Evolutionary conservation across 208 protist species (phyloP), one percentile per base, ranked within the genome.

Genomic region (Trypanosoma mega): DNA sequence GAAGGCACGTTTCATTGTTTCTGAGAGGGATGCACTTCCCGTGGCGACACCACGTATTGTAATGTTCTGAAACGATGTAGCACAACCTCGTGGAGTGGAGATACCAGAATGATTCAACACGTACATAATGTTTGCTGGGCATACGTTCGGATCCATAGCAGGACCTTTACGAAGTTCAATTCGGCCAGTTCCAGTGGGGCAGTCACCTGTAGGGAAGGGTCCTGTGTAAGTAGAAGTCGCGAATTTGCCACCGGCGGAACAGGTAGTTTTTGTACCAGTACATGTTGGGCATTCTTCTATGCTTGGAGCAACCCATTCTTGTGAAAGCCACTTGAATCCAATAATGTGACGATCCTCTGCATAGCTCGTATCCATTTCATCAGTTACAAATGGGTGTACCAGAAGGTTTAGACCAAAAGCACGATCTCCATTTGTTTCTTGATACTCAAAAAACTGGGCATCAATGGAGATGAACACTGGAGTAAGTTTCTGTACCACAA

Each of bases 341-440:
- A 68, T 56, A 7, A 90, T 76, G 63, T 89, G 86, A 46, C 80
- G 78, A 62, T 93, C 82, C 46, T 65, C 63, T 26, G 76, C 50
- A 69, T 86, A 89, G 66, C 75, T 85, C 30, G 63, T 72, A 34
- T 66, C 60, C 78, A 85, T 87, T 18, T 56, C 62, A 23, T 69
- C 30, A 20, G 74, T 82, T 9, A 93, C 77, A 43, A 63, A 77
- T 7, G 86, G 82, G 74, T 90, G 81, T 18, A 90, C 27, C 24
- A 90, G 73, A 48, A 93, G 68, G 70, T 93, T 93, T 61, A 93
- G 70, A 59, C 86, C 86, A 57, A 93, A 93, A 11, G 77, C 82
- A 49, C 63, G 52, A 56, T 93, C 82, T 12, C 72, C 68, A 16
- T 67, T 86, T 12, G 47, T 53, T 21, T 60, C 67, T 51, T 73